Evolutionary conservation across 192 early-diverging fungal genomes (phyloP), one percentile per base, ranked within the genome.

Genomic region (Hyaloraphidium curvatum): DNA sequence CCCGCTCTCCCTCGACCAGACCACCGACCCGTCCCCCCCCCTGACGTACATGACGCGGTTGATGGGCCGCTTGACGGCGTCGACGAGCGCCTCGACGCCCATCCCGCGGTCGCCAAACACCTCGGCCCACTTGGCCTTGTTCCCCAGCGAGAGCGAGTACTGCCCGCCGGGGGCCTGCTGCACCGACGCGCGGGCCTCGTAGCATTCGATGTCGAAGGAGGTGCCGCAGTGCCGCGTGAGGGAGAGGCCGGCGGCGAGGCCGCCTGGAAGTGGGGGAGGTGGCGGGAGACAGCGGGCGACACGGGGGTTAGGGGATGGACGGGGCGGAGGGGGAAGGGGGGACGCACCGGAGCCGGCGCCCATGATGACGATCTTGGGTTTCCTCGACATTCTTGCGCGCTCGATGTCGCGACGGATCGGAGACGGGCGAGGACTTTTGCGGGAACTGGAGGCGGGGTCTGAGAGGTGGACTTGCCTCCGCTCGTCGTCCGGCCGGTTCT

Each of bases 311-410:
- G n/a, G n/a, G n/a, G n/a, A n/a, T n/a, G n/a, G n/a, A n/a, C n/a
- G n/a, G n/a, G n/a, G n/a, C n/a, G n/a, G n/a, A n/a, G n/a, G n/a
- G n/a, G n/a, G n/a, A n/a, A n/a, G n/a, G n/a, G n/a, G n/a, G n/a
- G n/a, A n/a, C n/a, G n/a, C n/a, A n/a, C n/a, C n/a, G n/a, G n/a
- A n/a, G n/a, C 43, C 43, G 23, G 43, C 43, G 23, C 43, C 43
- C 7, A 48, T 19, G 43, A 48, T 48, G 43, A 48, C 4, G 43
- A 48, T 22, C 43, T 48, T 48, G 43, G n/a, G n/a, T n/a, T n/a
- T n/a, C n/a, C n/a, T n/a, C n/a, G n/a, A n/a, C n/a, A n/a, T n/a
- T n/a, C n/a, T n/a, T n/a, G n/a, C n/a, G n/a, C n/a, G n/a, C n/a
- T n/a, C n/a, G n/a, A n/a, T n/a, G n/a, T n/a, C n/a, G n/a, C n/a